Percentiles rank a stretch among this genome's conserved stretches.
These are phyloP conservation scores for Candida sanyiensis DNA, from an alignment of 805 yeast species.

Conservation along the genomic window DNA sequence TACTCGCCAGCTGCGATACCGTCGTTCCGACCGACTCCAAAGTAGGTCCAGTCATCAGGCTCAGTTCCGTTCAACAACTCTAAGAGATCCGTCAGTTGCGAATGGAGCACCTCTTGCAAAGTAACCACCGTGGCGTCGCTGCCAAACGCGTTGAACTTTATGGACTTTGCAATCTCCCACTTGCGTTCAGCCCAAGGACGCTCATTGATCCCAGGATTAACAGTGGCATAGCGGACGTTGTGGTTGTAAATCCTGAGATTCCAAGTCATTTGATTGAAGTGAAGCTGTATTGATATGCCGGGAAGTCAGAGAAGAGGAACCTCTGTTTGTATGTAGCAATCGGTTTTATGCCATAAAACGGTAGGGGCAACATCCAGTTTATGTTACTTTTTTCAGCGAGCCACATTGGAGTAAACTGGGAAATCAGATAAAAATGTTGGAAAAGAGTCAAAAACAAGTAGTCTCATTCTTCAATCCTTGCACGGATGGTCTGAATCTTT, in stretches of 20 bases:
- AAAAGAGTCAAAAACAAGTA: no score
- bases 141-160: constrained; percentile 33
- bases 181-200: constrained; percentile 40
- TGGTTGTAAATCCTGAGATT: constrained; percentile 32
- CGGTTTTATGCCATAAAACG: no score
- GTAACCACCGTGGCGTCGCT: constrained; percentile 34
- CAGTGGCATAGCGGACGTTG: constrained; percentile 41
- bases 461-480: no score
- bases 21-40: constrained; percentile 48
- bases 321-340: no score
- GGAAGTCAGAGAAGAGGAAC: no score
- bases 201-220: constrained; percentile 33
- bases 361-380: no score
- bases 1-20: constrained; percentile 46
- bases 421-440: no score
- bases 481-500: no score
- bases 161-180: constrained; percentile 33
- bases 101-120: constrained; percentile 43
- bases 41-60: constrained; percentile 36
- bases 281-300: no score
- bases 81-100: constrained; percentile 42
- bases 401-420: no score
- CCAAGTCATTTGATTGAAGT: no score
- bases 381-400: no score
- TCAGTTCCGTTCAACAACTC: constrained; percentile 26